Base-by-base conservation (phyloP, 2,329 filamentous ascomycete species). In the Lasiodiplodia sp. region DNA sequence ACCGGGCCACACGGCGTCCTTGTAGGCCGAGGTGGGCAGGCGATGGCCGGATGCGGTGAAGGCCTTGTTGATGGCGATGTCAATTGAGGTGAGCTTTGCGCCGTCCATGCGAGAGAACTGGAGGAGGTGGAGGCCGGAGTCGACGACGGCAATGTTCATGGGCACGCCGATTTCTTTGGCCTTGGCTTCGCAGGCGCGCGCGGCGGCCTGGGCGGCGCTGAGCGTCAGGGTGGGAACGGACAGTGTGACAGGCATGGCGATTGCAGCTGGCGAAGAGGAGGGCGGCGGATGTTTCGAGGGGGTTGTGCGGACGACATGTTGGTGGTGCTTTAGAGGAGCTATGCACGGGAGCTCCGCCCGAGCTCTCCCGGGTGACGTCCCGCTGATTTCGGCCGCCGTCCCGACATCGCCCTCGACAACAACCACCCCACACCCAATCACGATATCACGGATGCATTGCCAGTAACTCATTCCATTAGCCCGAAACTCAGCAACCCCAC, bases 1-100 rank as follows among this genome's bases (percentile, higher is more conserved):
- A 7, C 86, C 86, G 5, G 86, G 85, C 78, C 83, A 82, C 23
- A 87, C 85, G 51, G 79, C 80, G 70, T 86, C 85, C 68, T 85
- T 85, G 75, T 87, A 88, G 2, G 80, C 78, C 25, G 82, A 81
- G 0, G 86, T 87, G 0, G 85, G 84, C 4, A 81, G 77, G 23
- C 82, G 78, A 75, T 87, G 86, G 18, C 86, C 86, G 1, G 86
- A 84, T 3, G 86, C 86, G 2, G 86, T 88, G 73, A 87, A 87
- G 18, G 86, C 86, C 71, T 87, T 86, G 60, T 90, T 88, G 16
- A 92, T 90, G 0, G 88, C 85, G 74, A 91, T 85, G 76, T 87
- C 86, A 71, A 90, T 86, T 4, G 86, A 82, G n/a, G 83, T 85
- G 16, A 84, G 72, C 71, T 85, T 85, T 23, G 83, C 83, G 69